Evolutionary conservation across 108 stramenopile genomes (phyloP).

Genomic region (Nitzschia sp.): DNA sequence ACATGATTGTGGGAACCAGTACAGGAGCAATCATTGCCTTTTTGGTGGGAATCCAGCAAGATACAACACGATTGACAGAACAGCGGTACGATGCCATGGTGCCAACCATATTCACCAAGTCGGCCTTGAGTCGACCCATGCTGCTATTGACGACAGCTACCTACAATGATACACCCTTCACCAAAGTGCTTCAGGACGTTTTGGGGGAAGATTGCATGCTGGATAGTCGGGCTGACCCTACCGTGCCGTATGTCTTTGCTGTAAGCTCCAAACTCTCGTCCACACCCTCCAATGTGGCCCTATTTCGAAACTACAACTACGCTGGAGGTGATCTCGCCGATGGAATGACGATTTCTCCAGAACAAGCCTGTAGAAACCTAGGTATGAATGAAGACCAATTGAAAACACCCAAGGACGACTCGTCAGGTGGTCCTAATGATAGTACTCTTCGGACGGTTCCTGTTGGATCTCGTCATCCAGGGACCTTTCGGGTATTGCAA

Average conservation of each 20-base stretch:
- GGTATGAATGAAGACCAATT: constrained; percentile 53
- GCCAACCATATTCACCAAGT: constrained; percentile 75
- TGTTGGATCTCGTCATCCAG: constrained; percentile 67
- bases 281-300: constrained; percentile 68
- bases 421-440: constrained; percentile 7
- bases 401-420: constrained; percentile 29
- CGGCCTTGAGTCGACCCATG: constrained; percentile 66
- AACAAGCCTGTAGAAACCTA: constrained; percentile 60
- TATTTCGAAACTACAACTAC: constrained; percentile 87
- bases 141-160: constrained; percentile 81
- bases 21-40: constrained; percentile 85
- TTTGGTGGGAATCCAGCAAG: constrained; percentile 67
- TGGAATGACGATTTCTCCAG: constrained; percentile 66
- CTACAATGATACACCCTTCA: constrained; percentile 80
- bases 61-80: constrained; percentile 59
- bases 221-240: constrained; percentile 76
- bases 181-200: constrained; percentile 71
- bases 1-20: constrained; percentile 81
- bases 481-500: constrained; percentile 83
- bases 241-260: constrained; percentile 57
- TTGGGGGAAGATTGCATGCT: constrained; percentile 72
- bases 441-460: background rate
- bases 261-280: constrained; percentile 80
- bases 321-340: constrained; percentile 73
- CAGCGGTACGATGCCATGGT: constrained; percentile 79